phyloP scores from a whole-genome alignment of 2,329 filamentous ascomycete genomes.

The Onygena corvina region DNA sequence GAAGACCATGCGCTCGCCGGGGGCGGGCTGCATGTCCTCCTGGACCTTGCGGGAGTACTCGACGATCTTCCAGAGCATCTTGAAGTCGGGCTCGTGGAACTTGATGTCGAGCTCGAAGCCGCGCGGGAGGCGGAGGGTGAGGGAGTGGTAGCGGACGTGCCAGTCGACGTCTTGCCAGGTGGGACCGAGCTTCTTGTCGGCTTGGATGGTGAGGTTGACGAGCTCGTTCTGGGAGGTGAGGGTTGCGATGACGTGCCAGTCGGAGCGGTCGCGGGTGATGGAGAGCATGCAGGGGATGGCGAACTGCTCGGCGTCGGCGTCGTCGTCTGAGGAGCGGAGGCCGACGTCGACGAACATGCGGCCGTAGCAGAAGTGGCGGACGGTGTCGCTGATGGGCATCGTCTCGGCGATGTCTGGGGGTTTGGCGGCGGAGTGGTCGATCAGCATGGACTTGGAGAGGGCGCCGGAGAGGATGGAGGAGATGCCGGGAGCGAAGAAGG shows the following conservation, averaged over 20 bases:
- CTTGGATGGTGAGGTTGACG: slow-evolving; percentile 61
- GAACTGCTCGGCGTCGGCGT: slow-evolving; percentile 55
- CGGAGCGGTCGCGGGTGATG: slow-evolving; percentile 56
- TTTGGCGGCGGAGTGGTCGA: slow-evolving; percentile 37
- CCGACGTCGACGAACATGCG: slow-evolving; percentile 63
- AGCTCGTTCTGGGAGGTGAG: slow-evolving; percentile 69
- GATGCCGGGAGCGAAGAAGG: slow-evolving; percentile 58
- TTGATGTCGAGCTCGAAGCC: slow-evolving; percentile 62
- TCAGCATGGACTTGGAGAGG: slow-evolving; percentile 32
- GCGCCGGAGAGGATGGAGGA: slow-evolving; percentile 56
- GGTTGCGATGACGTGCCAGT: slow-evolving; percentile 58
- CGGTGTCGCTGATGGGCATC: slow-evolving; percentile 65
- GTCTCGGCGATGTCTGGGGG: slow-evolving; percentile 45
- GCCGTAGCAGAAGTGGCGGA: slow-evolving; percentile 64
- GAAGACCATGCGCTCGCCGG: slow-evolving; percentile 59
- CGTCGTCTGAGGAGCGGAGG: slow-evolving; percentile 59
- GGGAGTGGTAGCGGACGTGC: slow-evolving; percentile 53
- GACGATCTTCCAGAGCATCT: slow-evolving; percentile 67
- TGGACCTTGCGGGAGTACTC: slow-evolving; percentile 72
- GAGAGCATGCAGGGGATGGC: slow-evolving; percentile 64
- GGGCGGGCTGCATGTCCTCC: slow-evolving; percentile 53
- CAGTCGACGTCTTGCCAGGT: slow-evolving; percentile 75
- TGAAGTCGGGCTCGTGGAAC: slow-evolving; percentile 65
- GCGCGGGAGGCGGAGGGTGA: slow-evolving; percentile 60
- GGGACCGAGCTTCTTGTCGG: slow-evolving; percentile 54